Evolutionary conservation across 129 eudicot genomes (phyloP).

Genomic region (Flaveria sonorensis): DNA sequence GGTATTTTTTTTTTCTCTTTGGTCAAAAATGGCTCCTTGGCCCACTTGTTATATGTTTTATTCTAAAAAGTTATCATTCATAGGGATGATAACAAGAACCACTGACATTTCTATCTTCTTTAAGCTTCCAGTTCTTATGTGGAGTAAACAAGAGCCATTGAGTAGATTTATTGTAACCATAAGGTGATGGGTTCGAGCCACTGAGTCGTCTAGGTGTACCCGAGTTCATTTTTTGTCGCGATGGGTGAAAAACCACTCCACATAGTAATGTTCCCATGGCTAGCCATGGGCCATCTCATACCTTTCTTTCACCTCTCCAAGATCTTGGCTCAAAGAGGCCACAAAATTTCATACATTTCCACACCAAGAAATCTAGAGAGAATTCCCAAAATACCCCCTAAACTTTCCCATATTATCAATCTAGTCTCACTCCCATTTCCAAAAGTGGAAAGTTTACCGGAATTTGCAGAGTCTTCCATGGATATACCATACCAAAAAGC

Average conservation of each 20-base stretch:
- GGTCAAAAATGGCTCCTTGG: slow-evolving; percentile 34
- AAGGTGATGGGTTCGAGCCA: slow-evolving; percentile 5
- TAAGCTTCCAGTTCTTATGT: neutral
- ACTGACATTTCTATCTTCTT: neutral
- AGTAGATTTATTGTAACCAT: neutral
- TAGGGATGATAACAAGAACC: neutral
- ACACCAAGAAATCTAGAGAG: slow-evolving; percentile 74
- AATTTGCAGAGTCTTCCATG: slow-evolving; percentile 66
- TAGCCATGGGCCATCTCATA: slow-evolving; percentile 84
- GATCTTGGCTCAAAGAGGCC: slow-evolving; percentile 63
- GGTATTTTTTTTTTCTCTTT: neutral
- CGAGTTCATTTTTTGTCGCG: neutral
- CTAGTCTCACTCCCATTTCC: slow-evolving; percentile 59
- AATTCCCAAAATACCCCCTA: slow-evolving; percentile 53
- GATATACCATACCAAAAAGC: slow-evolving; percentile 60
- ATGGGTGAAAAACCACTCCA: slow-evolving; percentile 51
- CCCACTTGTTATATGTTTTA: slow-evolving; percentile 16
- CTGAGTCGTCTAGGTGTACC: neutral
- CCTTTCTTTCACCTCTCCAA: slow-evolving; percentile 64
- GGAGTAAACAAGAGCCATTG: slow-evolving; percentile 6
- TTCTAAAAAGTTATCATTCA: neutral
- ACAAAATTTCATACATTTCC: slow-evolving; percentile 58
- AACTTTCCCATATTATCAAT: slow-evolving; percentile 40
- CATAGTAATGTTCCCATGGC: slow-evolving; percentile 91
- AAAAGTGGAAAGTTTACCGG: slow-evolving; percentile 43